These are phyloP conservation scores for Xylaria sp. DNA, from an alignment of 2,329 filamentous ascomycete genomes.

Conservation along the genomic window DNA sequence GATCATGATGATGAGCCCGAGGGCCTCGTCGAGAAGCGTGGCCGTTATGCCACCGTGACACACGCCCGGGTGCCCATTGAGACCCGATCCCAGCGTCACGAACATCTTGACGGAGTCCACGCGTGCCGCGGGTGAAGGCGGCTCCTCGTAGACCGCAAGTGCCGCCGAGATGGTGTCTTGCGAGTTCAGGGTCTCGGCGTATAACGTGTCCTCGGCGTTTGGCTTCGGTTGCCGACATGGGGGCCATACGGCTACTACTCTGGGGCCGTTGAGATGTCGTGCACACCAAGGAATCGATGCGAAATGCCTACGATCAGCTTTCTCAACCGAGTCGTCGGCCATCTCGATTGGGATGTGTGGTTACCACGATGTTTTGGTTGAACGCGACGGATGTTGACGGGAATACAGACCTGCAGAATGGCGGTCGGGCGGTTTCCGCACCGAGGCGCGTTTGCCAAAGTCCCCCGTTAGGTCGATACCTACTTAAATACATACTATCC, in stretches of 20 bases:
- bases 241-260: constrained; percentile 19
- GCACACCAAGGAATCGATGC: constrained; percentile 52
- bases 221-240: constrained; percentile 41
- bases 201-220: constrained; percentile 52
- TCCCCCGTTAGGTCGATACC: too few species aligned
- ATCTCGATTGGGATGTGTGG: too few species aligned
- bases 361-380: too few species aligned
- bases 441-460: too few species aligned
- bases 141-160: constrained; percentile 46
- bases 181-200: constrained; percentile 56
- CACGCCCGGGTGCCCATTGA: constrained; percentile 57
- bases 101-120: constrained; percentile 39
- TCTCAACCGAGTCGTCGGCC: not conserved
- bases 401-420: too few species aligned
- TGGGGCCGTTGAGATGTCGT: constrained; percentile 44
- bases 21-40: constrained; percentile 61
- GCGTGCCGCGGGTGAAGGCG: constrained; percentile 27
- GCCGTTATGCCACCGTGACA: constrained; percentile 62
- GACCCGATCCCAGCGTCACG: constrained; percentile 48
- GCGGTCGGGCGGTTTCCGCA: too few species aligned
- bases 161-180: constrained; percentile 50
- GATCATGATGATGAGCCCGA: constrained; percentile 52
- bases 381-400: too few species aligned
- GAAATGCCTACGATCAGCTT: constrained; percentile 28
- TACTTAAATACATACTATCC: too few species aligned